Percentiles rank a stretch among this genome's conserved stretches.
Evolutionary conservation across 768 basidiomycete species (phyloP).

Genomic region (Suillus sp.): DNA sequence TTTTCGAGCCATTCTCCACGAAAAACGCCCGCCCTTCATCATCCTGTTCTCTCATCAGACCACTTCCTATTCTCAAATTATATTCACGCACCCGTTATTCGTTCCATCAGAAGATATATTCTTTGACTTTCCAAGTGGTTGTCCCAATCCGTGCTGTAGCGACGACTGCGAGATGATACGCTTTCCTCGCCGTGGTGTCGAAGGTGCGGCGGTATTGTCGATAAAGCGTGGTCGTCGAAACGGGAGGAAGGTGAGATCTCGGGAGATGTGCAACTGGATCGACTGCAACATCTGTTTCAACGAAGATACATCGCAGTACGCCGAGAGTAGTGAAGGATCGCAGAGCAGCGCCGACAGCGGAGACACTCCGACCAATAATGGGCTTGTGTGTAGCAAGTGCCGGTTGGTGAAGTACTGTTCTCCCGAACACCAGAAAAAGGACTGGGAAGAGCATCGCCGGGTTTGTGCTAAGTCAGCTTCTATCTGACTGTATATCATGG

Average conservation of each 20-base stretch:
- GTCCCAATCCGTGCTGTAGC: slow-evolving; percentile 76
- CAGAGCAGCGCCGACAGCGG: slow-evolving; percentile 44
- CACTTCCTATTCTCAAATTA: slow-evolving; percentile 79
- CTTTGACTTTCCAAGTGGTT: slow-evolving; percentile 77
- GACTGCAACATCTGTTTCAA: slow-evolving; percentile 67
- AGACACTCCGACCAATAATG: slow-evolving; percentile 36
- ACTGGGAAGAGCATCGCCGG: slow-evolving; percentile 78
- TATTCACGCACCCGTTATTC: slow-evolving; percentile 71
- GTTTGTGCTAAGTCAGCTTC: slow-evolving; percentile 53
- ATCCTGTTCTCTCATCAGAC: slow-evolving; percentile 80
- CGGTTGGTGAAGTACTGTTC: slow-evolving; percentile 80
- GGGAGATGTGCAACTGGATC: slow-evolving; percentile 84
- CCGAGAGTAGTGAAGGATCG: slow-evolving; percentile 45
- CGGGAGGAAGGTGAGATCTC: slow-evolving; percentile 50
- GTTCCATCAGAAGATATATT: slow-evolving; percentile 75
- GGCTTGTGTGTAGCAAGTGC: slow-evolving; percentile 76
- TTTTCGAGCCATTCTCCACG: slow-evolving; percentile 72
- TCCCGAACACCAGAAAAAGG: slow-evolving; percentile 69
- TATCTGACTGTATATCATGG: slow-evolving; percentile 4
- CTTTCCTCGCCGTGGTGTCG: slow-evolving; percentile 66
- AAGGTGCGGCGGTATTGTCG: slow-evolving; percentile 62
- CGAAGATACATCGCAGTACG: slow-evolving; percentile 39
- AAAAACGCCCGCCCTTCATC: slow-evolving; percentile 76
- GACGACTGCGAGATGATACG: slow-evolving; percentile 85
- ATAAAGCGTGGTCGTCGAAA: slow-evolving; percentile 57